Percentiles rank a stretch among this genome's conserved stretches.
phyloP scores from a whole-genome alignment of 192 early-diverging fungal genomes.

The Coemansia sp. region DNA sequence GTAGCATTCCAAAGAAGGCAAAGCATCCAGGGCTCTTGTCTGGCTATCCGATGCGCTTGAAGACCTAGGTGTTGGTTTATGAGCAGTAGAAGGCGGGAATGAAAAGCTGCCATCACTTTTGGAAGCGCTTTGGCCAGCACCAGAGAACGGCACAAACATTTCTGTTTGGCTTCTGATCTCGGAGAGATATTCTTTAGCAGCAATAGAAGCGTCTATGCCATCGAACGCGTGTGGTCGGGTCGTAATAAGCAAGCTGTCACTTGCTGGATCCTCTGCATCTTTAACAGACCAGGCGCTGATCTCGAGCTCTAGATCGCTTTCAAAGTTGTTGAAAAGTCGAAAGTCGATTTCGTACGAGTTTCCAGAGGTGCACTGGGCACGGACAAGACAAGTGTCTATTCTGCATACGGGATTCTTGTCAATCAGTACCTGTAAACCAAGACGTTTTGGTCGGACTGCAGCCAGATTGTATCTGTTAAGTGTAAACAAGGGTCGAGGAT shows the following conservation, averaged over 20 bases:
- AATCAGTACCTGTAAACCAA: constrained; percentile 17
- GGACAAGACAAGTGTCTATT: constrained; percentile 15
- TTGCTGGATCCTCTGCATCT: background rate
- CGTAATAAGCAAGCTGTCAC: background rate
- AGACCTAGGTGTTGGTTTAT: background rate
- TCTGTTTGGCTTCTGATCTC: no score
- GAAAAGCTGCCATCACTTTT: constrained; percentile 2
- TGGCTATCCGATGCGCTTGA: background rate
- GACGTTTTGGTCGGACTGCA: constrained; percentile 12
- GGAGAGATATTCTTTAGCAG: no score
- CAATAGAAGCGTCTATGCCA: no score
- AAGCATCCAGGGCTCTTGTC: background rate
- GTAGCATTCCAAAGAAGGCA: background rate
- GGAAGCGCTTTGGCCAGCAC: no score
- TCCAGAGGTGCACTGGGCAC: constrained; percentile 7
- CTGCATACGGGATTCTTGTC: constrained; percentile 1
- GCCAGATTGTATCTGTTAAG: constrained; percentile 9
- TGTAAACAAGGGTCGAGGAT: constrained; percentile 23
- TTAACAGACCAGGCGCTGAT: constrained; percentile 13
- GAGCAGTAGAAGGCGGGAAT: background rate
- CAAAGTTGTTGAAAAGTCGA: constrained; percentile 15
- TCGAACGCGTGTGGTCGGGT: no score
- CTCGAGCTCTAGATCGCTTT: constrained; percentile 5
- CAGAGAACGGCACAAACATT: background rate
- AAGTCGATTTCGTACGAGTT: constrained; percentile 7